A percentile compares a stretch with the other conserved stretches of the same genome.
phyloP scores from a whole-genome alignment of 2,329 filamentous ascomycete species.

The Aspergillus sp. region DNA sequence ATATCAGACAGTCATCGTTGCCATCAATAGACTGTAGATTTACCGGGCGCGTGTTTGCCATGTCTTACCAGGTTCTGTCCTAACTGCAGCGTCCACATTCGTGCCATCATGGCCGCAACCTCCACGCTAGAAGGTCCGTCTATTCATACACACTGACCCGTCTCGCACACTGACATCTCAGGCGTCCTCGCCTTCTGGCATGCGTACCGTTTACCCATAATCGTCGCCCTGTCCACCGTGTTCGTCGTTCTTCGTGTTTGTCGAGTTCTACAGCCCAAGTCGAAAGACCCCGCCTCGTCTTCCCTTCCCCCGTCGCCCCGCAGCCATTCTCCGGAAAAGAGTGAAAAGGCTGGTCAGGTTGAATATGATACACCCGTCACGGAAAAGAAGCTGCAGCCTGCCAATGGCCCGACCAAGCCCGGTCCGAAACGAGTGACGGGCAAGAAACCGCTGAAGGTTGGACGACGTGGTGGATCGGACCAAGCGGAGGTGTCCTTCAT shows the following conservation, averaged over 20 bases:
- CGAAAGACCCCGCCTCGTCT: slow-evolving; percentile 21
- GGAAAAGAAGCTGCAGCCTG: not conserved
- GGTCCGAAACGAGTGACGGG: slow-evolving; percentile 29
- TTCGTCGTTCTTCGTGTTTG: slow-evolving; percentile 25
- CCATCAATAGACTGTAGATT: too few species aligned
- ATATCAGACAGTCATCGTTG: too few species aligned
- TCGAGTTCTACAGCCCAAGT: slow-evolving; percentile 15
- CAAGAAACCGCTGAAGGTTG: slow-evolving; percentile 23
- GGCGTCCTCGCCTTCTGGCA: slow-evolving; percentile 41
- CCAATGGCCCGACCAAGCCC: slow-evolving; percentile 6
- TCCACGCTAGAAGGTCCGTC: not conserved
- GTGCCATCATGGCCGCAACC: too few species aligned
- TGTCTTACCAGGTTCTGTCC: too few species aligned
- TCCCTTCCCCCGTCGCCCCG: slow-evolving; percentile 26
- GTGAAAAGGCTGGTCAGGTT: slow-evolving; percentile 4
- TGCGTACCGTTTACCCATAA: slow-evolving; percentile 38
- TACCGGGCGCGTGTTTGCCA: too few species aligned
- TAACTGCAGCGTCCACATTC: too few species aligned
- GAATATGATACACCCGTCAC: not conserved
- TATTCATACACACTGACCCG: not conserved
- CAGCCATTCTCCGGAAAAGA: slow-evolving; percentile 18
- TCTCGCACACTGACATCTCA: slow-evolving; percentile 8
- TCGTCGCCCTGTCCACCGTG: slow-evolving; percentile 32
- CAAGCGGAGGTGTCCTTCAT: slow-evolving; percentile 21
- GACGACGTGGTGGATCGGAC: slow-evolving; percentile 11